Evolutionary conservation across 768 basidiomycete species (phyloP), one percentile per base, ranked within the genome.

Genomic region (Pisolithus tinctorius): DNA sequence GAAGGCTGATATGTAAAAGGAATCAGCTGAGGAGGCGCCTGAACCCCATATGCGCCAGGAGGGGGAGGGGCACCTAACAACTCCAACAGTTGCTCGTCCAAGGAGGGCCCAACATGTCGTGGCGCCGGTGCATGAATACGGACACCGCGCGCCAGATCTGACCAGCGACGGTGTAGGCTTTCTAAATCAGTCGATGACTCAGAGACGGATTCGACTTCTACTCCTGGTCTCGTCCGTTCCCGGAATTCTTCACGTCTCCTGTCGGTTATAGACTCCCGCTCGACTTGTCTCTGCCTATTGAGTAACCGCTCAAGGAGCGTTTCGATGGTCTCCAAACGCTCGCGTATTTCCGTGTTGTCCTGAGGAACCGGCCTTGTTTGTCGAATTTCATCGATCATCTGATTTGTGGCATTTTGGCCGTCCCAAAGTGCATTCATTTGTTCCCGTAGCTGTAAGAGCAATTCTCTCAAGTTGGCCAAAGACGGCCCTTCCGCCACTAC

Each of bases 341-440:
- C 66, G 3, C 65, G 50, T 14, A 71, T 47, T 47, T 73, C 73
- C 61, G 78, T 47, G 60, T 72, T 67, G 60, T 77, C 72, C 26
- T 60, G 60, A 20, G 64, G 60, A n/a, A 63, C 55, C 42, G 73
- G 66, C 17, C 77, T 74, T 29, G 72, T 60, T 13, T 75, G 72
- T 17, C 79, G 76, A 48, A 93, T 69, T 25, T 83, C 78, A 50
- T 86, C 80, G 34, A 93, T 65, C 53, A 81, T 69, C 29, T 77
- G 74, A 47, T 82, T 81, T 6, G 84, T 78, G 0, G 76, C 69
- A 0, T 65, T 59, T 64, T 94, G 89, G 5, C 77, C 80, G 45
- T 86, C 75, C 65, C 79, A 73, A 20, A 95, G 64, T 8, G 75
- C 78, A 9, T 72, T 70, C 6, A 83, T 72, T 56, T 84, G 80